Conservation (phyloP, 129 eudicot genomes). For the Centella asiatica region DNA sequence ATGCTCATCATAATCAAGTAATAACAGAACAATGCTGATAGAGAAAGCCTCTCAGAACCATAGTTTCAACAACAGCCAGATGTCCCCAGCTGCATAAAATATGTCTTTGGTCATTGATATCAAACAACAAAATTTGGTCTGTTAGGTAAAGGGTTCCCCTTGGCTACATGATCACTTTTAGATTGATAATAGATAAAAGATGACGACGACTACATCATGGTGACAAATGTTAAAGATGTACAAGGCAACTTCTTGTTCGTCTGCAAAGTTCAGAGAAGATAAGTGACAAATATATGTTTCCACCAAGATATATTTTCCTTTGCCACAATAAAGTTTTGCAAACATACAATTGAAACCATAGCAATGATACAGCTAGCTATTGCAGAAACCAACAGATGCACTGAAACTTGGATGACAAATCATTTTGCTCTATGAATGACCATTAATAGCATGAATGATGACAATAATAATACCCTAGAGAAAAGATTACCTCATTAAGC, state of each 20-base stretch:
- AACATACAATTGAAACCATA: neutral
- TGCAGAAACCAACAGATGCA: too few relatives aligned
- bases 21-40: too few relatives aligned
- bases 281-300: too few relatives aligned
- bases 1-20: too few relatives aligned
- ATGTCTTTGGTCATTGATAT: too few relatives aligned
- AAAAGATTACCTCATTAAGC: conserved; percentile 65
- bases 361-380: neutral
- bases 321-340: neutral
- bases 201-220: neutral
- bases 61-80: too few relatives aligned
- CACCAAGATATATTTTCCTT: neutral
- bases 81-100: too few relatives aligned
- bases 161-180: too few relatives aligned
- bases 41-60: too few relatives aligned
- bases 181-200: too few relatives aligned
- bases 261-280: neutral
- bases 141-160: too few relatives aligned
- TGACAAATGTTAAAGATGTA: neutral
- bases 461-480: neutral
- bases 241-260: neutral
- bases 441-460: neutral
- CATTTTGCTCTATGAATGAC: neutral
- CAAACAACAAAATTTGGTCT: too few relatives aligned
- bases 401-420: neutral